Base-by-base conservation (phyloP, 305 asterid genomes). In the Solanum aculeatissimum region DNA sequence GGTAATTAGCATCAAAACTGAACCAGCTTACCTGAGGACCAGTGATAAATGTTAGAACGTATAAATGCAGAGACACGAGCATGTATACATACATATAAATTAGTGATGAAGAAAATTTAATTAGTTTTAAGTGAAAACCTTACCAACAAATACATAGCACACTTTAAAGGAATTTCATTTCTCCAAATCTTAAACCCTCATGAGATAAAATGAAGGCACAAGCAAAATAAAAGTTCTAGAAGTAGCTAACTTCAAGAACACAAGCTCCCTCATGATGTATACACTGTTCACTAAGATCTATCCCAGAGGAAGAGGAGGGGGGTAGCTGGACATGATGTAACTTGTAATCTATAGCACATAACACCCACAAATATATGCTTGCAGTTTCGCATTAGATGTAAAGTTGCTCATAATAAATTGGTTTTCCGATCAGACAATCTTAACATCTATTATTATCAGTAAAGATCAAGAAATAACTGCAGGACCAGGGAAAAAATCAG, bases 1-100 rank as follows among this genome's bases (percentile, higher is more conserved):
- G 98, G 91, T 92, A 95, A 83, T 88, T 88, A 79, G 98, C 94
- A 91, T 97, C 99, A 85, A 94, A 97, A 92, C 99, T 97, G 88
- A 97, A 97, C 99, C 99, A 97, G 95, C 90, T 89, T 85, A 94
- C 90, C 99, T 97, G 96, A 85, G 90, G 51, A 78, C 19, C 65
- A 78, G 54, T 19, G 83, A 7, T 3, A 78, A 19, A 78, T 53
- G 65, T 53, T 18, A 19, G 49, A 78, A 29, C 47, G 32, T 35
- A 78, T 78, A 29, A 29, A 53, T 18, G 68, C 35, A 53, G 54
- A 71, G 5, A 32, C 49, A 53, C 12, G 68, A 32, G 14, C 66
- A 78, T 29, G 66, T 53, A 51, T 51, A 77, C 4, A 77, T 77
- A 35, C 43, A 78, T 78, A 29, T 12, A 78, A 27, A 78, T 53